Evolutionary conservation across 441 rosid genomes (phyloP).

Genomic region (Brassica hybrid): DNA sequence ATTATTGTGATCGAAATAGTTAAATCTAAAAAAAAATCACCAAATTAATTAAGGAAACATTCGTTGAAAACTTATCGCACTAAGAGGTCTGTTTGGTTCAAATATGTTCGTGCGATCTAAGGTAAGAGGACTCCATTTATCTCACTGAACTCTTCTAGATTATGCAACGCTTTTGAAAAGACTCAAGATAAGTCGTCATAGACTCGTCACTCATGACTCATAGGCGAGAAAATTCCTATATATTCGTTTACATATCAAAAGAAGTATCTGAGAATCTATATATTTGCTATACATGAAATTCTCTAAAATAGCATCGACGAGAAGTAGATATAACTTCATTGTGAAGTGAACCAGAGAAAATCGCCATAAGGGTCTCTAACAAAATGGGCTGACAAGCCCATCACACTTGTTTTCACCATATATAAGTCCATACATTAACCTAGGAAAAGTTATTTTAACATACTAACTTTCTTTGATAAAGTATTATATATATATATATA

Average conservation of each 20-base stretch:
- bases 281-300: background rate
- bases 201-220: background rate
- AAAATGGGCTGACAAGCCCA: conserved; percentile 19
- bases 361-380: background rate
- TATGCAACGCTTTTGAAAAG: background rate
- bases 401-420: background rate
- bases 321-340: background rate
- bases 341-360: too few species aligned
- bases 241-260: background rate
- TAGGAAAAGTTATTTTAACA: too few species aligned
- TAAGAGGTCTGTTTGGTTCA: background rate
- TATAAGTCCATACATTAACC: too few species aligned
- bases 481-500: too few species aligned
- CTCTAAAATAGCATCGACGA: background rate
- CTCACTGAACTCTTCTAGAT: background rate
- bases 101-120: background rate
- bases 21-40: background rate
- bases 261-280: background rate
- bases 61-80: background rate
- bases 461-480: too few species aligned
- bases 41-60: background rate
- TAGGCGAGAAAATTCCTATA: background rate
- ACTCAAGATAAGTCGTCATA: background rate
- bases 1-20: background rate
- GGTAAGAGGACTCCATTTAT: background rate